Conservation (phyloP, 495 filamentous ascomycete genomes). For the Xylaria scruposa region DNA sequence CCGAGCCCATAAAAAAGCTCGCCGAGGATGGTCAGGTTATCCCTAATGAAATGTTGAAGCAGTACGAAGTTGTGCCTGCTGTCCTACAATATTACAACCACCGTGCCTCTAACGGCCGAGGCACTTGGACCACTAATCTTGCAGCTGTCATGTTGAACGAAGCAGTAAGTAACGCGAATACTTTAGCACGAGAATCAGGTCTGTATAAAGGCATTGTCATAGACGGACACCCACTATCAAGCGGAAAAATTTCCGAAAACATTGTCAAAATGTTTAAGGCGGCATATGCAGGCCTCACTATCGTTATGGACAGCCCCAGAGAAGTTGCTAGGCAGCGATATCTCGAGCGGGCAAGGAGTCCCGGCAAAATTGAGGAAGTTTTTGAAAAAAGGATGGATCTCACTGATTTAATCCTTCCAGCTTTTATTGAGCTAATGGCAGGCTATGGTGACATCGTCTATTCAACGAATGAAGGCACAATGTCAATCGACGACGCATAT, state of each 20-base stretch:
- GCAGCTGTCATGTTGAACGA: neutral
- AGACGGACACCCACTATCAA: conserved; percentile 17
- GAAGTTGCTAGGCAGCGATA: conserved; percentile 3
- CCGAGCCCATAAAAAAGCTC: neutral
- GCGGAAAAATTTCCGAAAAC: neutral
- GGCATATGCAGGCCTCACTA: neutral
- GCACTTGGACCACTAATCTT: neutral
- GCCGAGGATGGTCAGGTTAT: neutral
- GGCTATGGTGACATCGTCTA: neutral
- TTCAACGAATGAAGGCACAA: neutral
- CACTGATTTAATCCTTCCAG: neutral
- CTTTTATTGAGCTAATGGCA: conserved; percentile 4
- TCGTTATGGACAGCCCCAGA: conserved; percentile 1
- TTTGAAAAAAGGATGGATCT: neutral
- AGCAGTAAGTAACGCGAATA: neutral
- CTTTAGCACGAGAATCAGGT: neutral
- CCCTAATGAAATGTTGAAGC: neutral
- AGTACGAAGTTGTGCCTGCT: neutral
- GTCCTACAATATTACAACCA: conserved; percentile 2
- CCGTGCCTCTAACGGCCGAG: neutral
- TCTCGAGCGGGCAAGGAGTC: neutral
- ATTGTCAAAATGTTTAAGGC: neutral
- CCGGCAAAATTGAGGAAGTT: neutral
- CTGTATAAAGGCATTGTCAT: neutral
- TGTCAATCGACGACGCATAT: conserved; percentile 9